phyloP scores from a whole-genome alignment of 2,329 filamentous ascomycete genomes.

The Corynespora cassiicola region DNA sequence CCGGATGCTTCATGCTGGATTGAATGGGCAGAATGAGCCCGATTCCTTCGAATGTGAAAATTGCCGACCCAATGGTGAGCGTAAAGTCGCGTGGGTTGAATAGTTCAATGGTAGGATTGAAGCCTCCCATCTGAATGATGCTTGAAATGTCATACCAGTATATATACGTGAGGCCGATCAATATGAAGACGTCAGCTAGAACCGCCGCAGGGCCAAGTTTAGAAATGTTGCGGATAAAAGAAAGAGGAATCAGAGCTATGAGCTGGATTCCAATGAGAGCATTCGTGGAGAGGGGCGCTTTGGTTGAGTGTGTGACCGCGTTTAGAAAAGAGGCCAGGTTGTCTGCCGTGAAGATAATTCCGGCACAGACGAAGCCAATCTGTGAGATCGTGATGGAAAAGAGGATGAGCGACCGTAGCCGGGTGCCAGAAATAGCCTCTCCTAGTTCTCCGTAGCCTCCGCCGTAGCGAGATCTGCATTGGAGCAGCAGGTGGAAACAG shows the following conservation, averaged over 20 bases:
- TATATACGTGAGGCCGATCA: conserved; percentile 74
- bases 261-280: conserved; percentile 72
- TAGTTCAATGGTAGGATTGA: conserved; percentile 66
- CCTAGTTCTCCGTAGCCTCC: conserved; percentile 80
- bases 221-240: conserved; percentile 76
- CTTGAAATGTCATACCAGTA: conserved; percentile 72
- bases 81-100: conserved; percentile 76
- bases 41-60: conserved; percentile 82
- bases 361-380: conserved; percentile 78
- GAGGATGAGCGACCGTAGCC: conserved; percentile 71
- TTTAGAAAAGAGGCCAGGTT: conserved; percentile 72
- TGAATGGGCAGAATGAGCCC: conserved; percentile 79
- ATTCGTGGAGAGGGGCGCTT: conserved; percentile 59
- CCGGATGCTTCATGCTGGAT: conserved; percentile 74
- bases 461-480: conserved; percentile 69
- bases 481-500: conserved; percentile 74
- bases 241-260: conserved; percentile 68
- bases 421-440: conserved; percentile 67
- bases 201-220: conserved; percentile 74
- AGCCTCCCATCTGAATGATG: conserved; percentile 60
- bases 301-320: conserved; percentile 61
- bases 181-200: conserved; percentile 74
- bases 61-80: conserved; percentile 74
- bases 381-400: conserved; percentile 76
- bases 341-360: conserved; percentile 78